Base-by-base conservation (phyloP, 371 early-diverging fungal genomes). In the Entomophthora muscae region DNA sequence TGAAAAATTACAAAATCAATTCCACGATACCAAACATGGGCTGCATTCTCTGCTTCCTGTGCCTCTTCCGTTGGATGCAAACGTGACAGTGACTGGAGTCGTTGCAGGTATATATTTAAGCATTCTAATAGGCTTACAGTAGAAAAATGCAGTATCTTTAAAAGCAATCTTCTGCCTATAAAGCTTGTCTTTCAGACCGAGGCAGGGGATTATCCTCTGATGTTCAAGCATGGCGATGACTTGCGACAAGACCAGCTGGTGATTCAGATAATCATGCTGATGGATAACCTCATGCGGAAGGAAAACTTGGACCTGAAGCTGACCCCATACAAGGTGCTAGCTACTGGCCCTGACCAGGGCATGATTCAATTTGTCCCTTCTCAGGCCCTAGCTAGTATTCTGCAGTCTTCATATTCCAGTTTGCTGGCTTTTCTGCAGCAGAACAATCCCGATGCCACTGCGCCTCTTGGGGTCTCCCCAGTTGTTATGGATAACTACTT, bases 191-290 rank as follows among this genome's bases (percentile, higher is more conserved):
- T 98, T 67, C 70, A 78, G 3, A 85, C 73, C 2, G 91, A 93
- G 68, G 87, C 83, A 10, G 69, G 72, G 23, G 86, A 89, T 71
- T 93, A 93, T 66, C 84, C 87, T 1, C 70, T 91, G 7, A 95
- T 98, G 1, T 95, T 93, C 79, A 98, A 98, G 71, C 76, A 82
- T 0, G 98, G 98, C 2, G 98, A 98, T 71, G 98, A 98, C 68
- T 72, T 98, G 72, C 75, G 97, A 29, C 98, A 98, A 75, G 98
- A 98, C 76, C 96, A 96, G 71, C 77, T 98, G 27, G 93, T 94
- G 2, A 88, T 98, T 52, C 96, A 97, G 70, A 84, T 96, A 59
- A 91, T 97, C 63, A 88, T 86, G 0, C 76, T 98, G 28, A 96
- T 98, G 95, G 95, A 98, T 71, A 80, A 83, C 63, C 75, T 98